phyloP scores from a whole-genome alignment of 345 rosid genomes.

The Pistacia vera region DNA sequence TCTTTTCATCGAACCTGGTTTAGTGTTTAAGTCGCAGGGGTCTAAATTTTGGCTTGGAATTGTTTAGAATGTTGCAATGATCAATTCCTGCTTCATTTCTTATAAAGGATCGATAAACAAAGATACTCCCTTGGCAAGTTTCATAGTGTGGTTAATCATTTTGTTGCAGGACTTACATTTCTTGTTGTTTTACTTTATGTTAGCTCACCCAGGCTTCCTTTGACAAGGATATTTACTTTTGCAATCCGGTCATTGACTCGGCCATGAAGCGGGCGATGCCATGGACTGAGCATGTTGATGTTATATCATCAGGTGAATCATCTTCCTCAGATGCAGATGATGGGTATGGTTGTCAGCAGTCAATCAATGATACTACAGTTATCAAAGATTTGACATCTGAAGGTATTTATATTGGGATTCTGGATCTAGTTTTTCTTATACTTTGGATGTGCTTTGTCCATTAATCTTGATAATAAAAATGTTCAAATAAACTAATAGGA shows the following conservation, averaged over 20 bases:
- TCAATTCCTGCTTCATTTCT: no score
- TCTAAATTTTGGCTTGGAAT: not conserved
- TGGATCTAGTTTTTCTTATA: not conserved
- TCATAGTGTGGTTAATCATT: not conserved
- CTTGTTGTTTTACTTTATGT: not conserved
- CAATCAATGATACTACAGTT: conserved; percentile 12
- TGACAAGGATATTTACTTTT: not conserved
- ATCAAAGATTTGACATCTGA: conserved; percentile 34
- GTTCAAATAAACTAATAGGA: not conserved
- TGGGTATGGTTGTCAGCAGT: conserved; percentile 20
- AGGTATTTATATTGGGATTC: conserved; percentile 39
- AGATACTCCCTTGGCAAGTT: no score
- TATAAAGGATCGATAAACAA: no score
- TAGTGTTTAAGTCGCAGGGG: no score
- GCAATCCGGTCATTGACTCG: not conserved
- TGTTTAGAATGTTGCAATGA: not conserved
- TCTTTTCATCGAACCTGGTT: no score
- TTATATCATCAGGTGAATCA: conserved; percentile 59
- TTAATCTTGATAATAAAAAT: not conserved
- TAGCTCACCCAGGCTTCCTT: not conserved
- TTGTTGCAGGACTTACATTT: not conserved
- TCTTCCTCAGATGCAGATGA: conserved; percentile 45
- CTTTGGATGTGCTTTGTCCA: no score
- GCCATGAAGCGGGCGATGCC: conserved; percentile 57
- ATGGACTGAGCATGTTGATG: conserved; percentile 52